Evolutionary conservation across 2,329 filamentous ascomycete genomes (phyloP).

Genomic region (Diplodia sapinea): DNA sequence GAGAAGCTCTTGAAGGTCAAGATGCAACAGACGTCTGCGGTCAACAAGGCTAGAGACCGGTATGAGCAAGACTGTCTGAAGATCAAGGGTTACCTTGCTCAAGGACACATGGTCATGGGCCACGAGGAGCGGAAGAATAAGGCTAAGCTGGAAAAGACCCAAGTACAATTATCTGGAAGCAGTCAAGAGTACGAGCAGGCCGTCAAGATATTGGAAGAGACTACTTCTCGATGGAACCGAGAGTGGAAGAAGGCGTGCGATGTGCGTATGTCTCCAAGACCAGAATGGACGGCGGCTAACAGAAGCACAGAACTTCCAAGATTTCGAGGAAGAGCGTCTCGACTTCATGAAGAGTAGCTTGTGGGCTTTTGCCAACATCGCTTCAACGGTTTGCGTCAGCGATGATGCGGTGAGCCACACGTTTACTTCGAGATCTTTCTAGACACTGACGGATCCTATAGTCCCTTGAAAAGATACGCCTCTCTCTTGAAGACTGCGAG

Average conservation of each 20-base stretch:
- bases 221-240: conserved; percentile 92
- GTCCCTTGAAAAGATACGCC: conserved; percentile 92
- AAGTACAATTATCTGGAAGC: conserved; percentile 88
- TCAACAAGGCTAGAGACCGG: conserved; percentile 94
- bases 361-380: conserved; percentile 97
- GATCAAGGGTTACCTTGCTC: conserved; percentile 97
- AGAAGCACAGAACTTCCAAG: conserved; percentile 82
- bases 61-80: conserved; percentile 98
- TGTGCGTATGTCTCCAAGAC: conserved; percentile 45
- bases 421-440: not conserved
- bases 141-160: conserved; percentile 97
- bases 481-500: conserved; percentile 93
- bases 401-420: conserved; percentile 70
- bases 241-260: conserved; percentile 98
- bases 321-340: conserved; percentile 93
- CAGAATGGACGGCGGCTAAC: conserved; percentile 30
- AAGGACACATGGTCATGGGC: conserved; percentile 99
- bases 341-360: conserved; percentile 98
- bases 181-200: conserved; percentile 94
- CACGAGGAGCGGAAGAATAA: conserved; percentile 99
- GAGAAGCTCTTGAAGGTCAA: conserved; percentile 95
- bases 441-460: conserved; percentile 37
- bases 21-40: conserved; percentile 83
- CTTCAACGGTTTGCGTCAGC: conserved; percentile 96
- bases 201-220: conserved; percentile 92